Evolutionary conservation across 371 early-diverging fungal genomes (phyloP), one percentile per base, ranked within the genome.

Genomic region (Mucor plumbeus): DNA sequence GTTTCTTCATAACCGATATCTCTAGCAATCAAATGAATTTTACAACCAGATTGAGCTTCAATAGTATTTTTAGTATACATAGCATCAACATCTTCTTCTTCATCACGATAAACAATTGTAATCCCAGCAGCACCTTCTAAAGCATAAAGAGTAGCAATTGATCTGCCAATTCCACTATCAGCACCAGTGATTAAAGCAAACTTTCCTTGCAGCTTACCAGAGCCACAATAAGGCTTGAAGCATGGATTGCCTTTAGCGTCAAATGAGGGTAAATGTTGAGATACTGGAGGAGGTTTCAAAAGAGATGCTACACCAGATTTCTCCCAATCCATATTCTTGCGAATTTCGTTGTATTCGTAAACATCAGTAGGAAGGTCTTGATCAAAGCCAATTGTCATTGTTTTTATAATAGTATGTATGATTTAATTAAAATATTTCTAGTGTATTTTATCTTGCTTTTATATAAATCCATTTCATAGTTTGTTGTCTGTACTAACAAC

Each of bases 21-120:
- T 41, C 80, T 75, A 43, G 82, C 81, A 68, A 84, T 79, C 60
- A 81, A 63, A 55, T 81, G 62, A 53, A 81, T 64, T 54, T 76
- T 68, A 67, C 84, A 83, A 1, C 71, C 69, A 43, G 68, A 75
- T 67, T 83, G 84, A 4, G 69, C 73, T 35, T 84, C 84, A 38
- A 84, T 81, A 8, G 78, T 81, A 0, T 57, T 74, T 62, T 81
- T 81, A 60, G 82, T 80, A 54, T 84, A 79, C 63, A 69, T 58
- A 36, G 84, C 84, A 65, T 84, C 84, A 13, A 66, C 76, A 62
- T 81, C 82, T 72, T 83, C 83, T 44, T 72, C 65, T 66, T 79
- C 80, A 61, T 83, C 84, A 40, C 81, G 78, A 59, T 84, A 84
- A 31, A 81, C 81, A 69, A 84, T 81, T 4, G 82, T 81, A 33